A percentile compares a stretch with the other conserved stretches of the same genome.
phyloP scores from a whole-genome alignment of 1,284 basidiomycete species.

The Vanrija pseudolonga region DNA sequence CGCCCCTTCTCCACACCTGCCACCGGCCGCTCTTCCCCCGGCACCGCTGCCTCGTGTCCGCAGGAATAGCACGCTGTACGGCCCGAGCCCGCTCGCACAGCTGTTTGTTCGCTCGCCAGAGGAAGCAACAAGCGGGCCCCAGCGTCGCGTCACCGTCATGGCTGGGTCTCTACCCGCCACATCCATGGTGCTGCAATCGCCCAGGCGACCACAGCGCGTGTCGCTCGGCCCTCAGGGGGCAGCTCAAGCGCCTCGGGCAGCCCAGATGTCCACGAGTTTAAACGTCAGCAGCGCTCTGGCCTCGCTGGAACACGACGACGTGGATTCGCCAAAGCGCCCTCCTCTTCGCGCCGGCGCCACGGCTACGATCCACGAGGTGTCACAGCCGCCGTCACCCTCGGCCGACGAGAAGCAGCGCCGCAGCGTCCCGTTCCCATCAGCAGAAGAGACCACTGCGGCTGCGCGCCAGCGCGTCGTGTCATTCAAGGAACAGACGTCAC shows the following conservation, averaged over 20 bases:
- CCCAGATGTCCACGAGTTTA: too few species aligned
- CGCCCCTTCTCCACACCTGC: neutral
- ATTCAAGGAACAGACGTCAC: too few species aligned
- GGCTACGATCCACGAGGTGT: too few species aligned
- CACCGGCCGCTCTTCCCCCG: neutral
- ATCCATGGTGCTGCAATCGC: conserved; percentile 14
- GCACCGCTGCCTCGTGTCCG: conserved; percentile 13
- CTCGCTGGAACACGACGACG: too few species aligned
- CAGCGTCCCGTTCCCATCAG: neutral
- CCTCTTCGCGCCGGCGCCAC: too few species aligned
- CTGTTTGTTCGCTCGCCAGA: conserved; percentile 35
- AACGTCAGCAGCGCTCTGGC: too few species aligned
- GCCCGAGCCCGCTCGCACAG: conserved; percentile 46
- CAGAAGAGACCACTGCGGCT: neutral
- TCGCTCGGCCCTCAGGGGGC: too few species aligned
- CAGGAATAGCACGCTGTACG: conserved; percentile 38
- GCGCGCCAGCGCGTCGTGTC: neutral
- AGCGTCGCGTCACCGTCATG: neutral
- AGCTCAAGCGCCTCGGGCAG: neutral
- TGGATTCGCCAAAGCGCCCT: too few species aligned
- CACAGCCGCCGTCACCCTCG: too few species aligned
- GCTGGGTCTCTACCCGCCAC: conserved; percentile 13
- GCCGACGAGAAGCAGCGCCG: neutral
- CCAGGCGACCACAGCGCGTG: conserved; percentile 1
- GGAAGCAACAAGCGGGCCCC: neutral